phyloP scores from a whole-genome alignment of 163 green algal species.

The Trebouxiophyceae sp. region DNA sequence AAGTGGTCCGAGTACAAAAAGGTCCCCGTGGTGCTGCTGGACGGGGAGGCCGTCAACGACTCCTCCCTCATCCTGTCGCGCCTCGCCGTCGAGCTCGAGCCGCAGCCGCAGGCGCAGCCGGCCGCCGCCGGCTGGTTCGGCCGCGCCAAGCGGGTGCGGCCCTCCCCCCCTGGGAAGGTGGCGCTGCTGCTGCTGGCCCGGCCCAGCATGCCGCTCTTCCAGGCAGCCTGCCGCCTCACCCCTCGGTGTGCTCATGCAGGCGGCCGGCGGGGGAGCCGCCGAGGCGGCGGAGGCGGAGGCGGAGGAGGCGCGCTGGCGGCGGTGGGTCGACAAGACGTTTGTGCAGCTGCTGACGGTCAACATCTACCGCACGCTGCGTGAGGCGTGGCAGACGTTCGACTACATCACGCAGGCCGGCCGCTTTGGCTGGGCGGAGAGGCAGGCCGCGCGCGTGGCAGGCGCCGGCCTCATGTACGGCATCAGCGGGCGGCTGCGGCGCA shows the following conservation, averaged over 20 bases:
- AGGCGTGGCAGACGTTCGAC: constrained; percentile 86
- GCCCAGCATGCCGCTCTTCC: too few relatives aligned
- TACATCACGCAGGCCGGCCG: constrained; percentile 82
- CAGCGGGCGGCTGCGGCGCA: constrained; percentile 58
- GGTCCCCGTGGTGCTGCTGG: constrained; percentile 82
- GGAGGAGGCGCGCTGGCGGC: constrained; percentile 71
- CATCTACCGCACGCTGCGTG: constrained; percentile 90
- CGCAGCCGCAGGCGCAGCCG: too few relatives aligned
- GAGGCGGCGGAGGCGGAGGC: not conserved
- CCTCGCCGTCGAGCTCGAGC: constrained; percentile 57
- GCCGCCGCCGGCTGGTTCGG: too few relatives aligned
- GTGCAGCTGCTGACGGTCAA: constrained; percentile 82
- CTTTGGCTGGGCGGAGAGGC: constrained; percentile 38
- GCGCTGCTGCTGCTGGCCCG: too few relatives aligned
- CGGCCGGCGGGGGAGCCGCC: too few relatives aligned
- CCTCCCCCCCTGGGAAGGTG: too few relatives aligned
- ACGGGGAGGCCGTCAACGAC: constrained; percentile 70
- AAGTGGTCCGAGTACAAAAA: constrained; percentile 89
- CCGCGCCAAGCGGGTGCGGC: too few relatives aligned
- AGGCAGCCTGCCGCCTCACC: too few relatives aligned
- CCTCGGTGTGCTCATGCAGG: too few relatives aligned
- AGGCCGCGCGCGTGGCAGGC: constrained; percentile 61
- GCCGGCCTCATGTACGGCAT: constrained; percentile 86
- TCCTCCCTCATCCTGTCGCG: constrained; percentile 68
- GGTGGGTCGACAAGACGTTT: constrained; percentile 81